These are phyloP conservation scores for Lagenaria siceraria DNA, from an alignment of 306 rosid genomes.

Conservation along the genomic window DNA sequence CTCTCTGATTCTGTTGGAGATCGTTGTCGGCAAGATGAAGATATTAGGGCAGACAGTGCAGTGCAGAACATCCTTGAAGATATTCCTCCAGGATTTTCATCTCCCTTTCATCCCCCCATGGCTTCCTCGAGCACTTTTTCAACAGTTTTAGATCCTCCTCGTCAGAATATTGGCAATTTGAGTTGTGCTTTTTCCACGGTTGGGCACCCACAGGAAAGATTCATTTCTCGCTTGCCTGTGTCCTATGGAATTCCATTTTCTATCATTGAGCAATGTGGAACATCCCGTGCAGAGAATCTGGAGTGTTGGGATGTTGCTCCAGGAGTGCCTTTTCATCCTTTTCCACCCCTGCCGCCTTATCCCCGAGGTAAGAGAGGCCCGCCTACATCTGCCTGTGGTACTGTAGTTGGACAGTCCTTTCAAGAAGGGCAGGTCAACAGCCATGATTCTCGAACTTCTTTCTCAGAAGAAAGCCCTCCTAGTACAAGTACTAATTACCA, in stretches of 20 bases:
- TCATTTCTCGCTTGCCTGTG: slow-evolving; percentile 53
- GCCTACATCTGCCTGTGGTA: slow-evolving; percentile 21
- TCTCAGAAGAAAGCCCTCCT: slow-evolving; percentile 38
- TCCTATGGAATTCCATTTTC: slow-evolving; percentile 77
- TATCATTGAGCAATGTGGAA: slow-evolving; percentile 50
- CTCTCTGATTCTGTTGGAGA: slow-evolving; percentile 8
- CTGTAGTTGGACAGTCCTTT: slow-evolving; percentile 20
- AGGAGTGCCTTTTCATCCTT: slow-evolving; percentile 79
- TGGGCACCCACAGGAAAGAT: slow-evolving; percentile 72
- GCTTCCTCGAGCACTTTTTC: slow-evolving; percentile 25
- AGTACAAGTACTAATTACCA: slow-evolving; percentile 36
- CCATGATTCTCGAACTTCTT: slow-evolving; percentile 19
- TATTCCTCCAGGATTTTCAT: slow-evolving; percentile 90
- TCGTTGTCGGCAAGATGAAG: slow-evolving; percentile 21
- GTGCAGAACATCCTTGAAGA: slow-evolving; percentile 43
- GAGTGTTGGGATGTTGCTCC: slow-evolving; percentile 73
- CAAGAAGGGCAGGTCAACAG: slow-evolving; percentile 26
- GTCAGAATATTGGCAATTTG: slow-evolving; percentile 18
- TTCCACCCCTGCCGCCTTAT: slow-evolving; percentile 78
- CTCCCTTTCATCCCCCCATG: slow-evolving; percentile 24
- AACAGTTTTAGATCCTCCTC: slow-evolving; percentile 19
- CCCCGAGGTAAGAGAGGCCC: slow-evolving; percentile 35
- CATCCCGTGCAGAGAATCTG: slow-evolving; percentile 33
- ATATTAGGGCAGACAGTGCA: slow-evolving; percentile 21
- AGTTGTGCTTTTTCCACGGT: slow-evolving; percentile 24